phyloP scores from a whole-genome alignment of 371 early-diverging fungal genomes.

The Blakeslea trispora region DNA sequence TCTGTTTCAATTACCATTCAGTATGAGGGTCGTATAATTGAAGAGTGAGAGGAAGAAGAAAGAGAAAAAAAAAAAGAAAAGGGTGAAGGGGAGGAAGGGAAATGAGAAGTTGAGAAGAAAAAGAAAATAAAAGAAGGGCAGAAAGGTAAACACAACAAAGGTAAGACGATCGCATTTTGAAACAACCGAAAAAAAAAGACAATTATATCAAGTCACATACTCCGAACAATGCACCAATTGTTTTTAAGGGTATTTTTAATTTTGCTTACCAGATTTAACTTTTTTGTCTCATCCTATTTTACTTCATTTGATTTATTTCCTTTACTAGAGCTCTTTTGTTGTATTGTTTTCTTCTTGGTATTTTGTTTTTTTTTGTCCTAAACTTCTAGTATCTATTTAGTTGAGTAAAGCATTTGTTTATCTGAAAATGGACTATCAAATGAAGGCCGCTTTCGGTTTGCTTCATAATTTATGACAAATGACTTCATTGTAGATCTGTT shows the following conservation, averaged over 20 bases:
- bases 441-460: too few relatives aligned
- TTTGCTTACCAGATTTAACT: too few relatives aligned
- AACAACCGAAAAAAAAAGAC: neutral
- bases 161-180: neutral
- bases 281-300: too few relatives aligned
- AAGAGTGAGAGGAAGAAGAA: neutral
- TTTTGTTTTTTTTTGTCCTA: too few relatives aligned
- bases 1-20: neutral
- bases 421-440: too few relatives aligned
- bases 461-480: too few relatives aligned
- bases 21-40: neutral
- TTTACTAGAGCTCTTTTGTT: too few relatives aligned
- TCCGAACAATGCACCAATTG: neutral
- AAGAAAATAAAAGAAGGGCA: neutral
- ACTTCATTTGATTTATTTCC: too few relatives aligned
- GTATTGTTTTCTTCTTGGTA: too few relatives aligned
- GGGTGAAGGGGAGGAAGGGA: neutral
- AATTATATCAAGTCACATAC: neutral
- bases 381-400: too few relatives aligned
- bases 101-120: neutral
- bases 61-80: neutral
- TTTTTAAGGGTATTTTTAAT: neutral
- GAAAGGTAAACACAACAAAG: neutral
- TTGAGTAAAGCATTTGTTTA: too few relatives aligned
- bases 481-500: too few relatives aligned